Evolutionary conservation across 371 early-diverging fungal species (phyloP), one percentile per base, ranked within the genome.

Genomic region (Funneliformis caledonium): DNA sequence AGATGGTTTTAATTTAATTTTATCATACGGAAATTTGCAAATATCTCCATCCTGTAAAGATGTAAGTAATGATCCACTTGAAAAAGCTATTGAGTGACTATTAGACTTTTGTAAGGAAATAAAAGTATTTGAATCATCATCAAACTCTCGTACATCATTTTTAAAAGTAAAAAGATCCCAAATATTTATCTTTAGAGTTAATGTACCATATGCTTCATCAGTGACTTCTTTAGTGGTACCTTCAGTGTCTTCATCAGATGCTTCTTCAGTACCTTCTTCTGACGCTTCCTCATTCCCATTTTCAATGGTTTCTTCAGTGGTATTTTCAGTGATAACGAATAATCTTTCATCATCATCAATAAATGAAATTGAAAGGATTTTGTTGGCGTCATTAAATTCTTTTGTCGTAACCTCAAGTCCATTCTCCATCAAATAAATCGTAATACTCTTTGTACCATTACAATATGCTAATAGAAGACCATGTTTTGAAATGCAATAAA

Each of bases 331-430:
- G 11, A 76, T 5, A 19, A 76, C 33, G 22, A 76, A 43, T 76
- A 76, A 62, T 45, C 11, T 1, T 76, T 76, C 76, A 45, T 76
- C 76, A 56, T 76, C 31, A 42, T 76, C 31, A 76, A 76, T 76
- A 26, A 76, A 76, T 43, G 59, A 59, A 19, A 76, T 60, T 14
- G 31, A 45, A 2, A 26, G 7, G 14, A 76, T 62, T 61, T 42
- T 60, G 16, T 61, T 16, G 10, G 45, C 31, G 22, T 76, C n/a
- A 1, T 2, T 8, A 59, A 76, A 62, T 12, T 8, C 9, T 45
- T 43, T 33, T 9, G 59, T 76, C 16, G 1, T 7, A 59, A 59
- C 22, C 16, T 76, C 76, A 5, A 76, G 42, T 16, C 61, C 42
- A 61, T 76, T 76, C 47, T 76, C 76, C 76, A 76, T 59, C 8